Evolutionary conservation across 2,329 filamentous ascomycete species (phyloP).

Genomic region (Aspergillus uvarum): DNA sequence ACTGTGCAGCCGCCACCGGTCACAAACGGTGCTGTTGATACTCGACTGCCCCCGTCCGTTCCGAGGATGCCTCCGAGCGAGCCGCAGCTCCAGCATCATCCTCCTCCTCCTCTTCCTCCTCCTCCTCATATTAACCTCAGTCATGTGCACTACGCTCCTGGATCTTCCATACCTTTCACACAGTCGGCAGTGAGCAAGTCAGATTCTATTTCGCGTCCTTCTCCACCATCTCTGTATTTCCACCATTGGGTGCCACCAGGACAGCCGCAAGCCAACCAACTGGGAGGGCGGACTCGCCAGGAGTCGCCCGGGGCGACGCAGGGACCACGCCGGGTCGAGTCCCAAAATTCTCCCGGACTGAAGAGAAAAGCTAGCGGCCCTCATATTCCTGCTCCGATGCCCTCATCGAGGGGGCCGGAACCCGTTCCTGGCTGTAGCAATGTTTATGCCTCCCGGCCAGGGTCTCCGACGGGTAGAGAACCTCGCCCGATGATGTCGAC

Average conservation of each 20-base stretch:
- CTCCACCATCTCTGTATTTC: conserved; percentile 79
- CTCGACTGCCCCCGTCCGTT: conserved; percentile 13
- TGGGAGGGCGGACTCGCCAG: conserved; percentile 68
- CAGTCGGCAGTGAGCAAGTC: conserved; percentile 53
- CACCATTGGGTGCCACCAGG: conserved; percentile 87
- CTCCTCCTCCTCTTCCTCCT: conserved; percentile 27
- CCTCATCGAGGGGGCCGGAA: conserved; percentile 51
- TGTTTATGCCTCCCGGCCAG: conserved; percentile 10
- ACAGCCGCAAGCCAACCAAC: conserved; percentile 68
- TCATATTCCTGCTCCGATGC: conserved; percentile 53
- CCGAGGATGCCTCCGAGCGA: conserved; percentile 44
- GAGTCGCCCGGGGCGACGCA: conserved; percentile 47
- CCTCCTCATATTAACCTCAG: conserved; percentile 32
- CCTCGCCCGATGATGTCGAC: conserved; percentile 4
- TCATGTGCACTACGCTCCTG: conserved; percentile 29
- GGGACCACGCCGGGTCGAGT: conserved; percentile 55
- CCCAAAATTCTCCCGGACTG: conserved; percentile 70
- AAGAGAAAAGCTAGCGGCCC: conserved; percentile 73
- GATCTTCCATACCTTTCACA: conserved; percentile 48
- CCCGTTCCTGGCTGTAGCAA: neutral
- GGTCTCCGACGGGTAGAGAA: conserved; percentile 34
- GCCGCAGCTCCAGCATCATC: conserved; percentile 37
- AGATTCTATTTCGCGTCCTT: conserved; percentile 60
- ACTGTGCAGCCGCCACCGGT: conserved; percentile 17
- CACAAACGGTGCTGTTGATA: conserved; percentile 20